phyloP scores from a whole-genome alignment of 176 grass and related monocot species.

The Oryza glumipatula region DNA sequence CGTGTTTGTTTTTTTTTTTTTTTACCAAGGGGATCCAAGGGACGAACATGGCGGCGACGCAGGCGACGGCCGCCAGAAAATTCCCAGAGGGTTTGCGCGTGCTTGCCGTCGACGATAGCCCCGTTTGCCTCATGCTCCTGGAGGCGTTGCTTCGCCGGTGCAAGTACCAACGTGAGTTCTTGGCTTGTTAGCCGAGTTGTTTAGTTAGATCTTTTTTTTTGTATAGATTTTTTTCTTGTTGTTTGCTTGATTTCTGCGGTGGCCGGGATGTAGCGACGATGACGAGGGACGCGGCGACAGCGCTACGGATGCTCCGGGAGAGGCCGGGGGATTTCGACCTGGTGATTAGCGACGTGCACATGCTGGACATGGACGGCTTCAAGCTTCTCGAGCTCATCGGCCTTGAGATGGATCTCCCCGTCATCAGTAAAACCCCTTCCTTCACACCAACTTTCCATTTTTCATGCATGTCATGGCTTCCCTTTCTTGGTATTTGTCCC shows the following conservation, averaged over 20 bases:
- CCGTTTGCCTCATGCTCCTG: slow-evolving; percentile 24
- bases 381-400: slow-evolving; percentile 58
- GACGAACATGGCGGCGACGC: neutral
- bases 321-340: slow-evolving; percentile 54
- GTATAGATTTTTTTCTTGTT: neutral
- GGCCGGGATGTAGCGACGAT: slow-evolving; percentile 50
- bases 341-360: slow-evolving; percentile 62
- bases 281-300: slow-evolving; percentile 23
- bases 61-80: neutral
- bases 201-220: no score
- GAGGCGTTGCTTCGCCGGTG: slow-evolving; percentile 9
- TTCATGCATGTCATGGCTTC: neutral
- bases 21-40: neutral
- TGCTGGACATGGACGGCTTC: slow-evolving; percentile 76
- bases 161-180: slow-evolving; percentile 46
- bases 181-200: neutral
- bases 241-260: neutral
- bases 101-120: slow-evolving; percentile 48
- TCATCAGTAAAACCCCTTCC: slow-evolving; percentile 60
- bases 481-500: neutral
- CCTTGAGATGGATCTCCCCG: slow-evolving; percentile 75
- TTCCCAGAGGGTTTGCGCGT: slow-evolving; percentile 52
- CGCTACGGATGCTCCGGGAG: slow-evolving; percentile 56
- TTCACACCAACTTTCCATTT: neutral
- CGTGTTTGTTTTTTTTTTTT: neutral